phyloP scores from a whole-genome alignment of 2,329 filamentous ascomycete genomes.

The Cytospora schulzeri region DNA sequence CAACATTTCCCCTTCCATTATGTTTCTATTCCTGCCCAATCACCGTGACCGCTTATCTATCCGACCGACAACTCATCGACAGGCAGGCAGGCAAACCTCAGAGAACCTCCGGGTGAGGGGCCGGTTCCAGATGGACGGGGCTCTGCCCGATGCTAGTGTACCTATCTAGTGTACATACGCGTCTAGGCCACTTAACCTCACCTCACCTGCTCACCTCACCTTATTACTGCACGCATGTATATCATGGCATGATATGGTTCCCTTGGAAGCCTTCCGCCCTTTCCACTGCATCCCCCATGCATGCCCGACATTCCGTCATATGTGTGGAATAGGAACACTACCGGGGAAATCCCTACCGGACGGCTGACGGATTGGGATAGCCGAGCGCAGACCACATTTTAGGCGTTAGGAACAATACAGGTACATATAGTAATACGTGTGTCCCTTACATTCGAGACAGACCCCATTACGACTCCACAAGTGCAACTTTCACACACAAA shows the following conservation, averaged over 20 bases:
- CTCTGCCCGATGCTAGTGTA: too few species aligned
- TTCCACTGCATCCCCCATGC: too few species aligned
- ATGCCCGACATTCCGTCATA: not conserved
- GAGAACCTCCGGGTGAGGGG: not conserved
- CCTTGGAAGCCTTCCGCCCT: too few species aligned
- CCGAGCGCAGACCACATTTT: not conserved
- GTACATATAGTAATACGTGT: not conserved
- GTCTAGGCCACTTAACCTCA: not conserved
- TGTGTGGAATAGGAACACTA: not conserved
- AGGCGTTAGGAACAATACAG: not conserved
- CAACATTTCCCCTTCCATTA: not conserved
- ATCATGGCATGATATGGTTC: not conserved
- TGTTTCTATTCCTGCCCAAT: not conserved
- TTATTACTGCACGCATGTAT: not conserved
- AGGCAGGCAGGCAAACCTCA: not conserved
- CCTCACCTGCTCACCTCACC: too few species aligned
- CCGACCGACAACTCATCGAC: not conserved
- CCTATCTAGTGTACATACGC: too few species aligned
- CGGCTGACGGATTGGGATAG: not conserved
- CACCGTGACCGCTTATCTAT: not conserved
- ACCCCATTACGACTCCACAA: not conserved
- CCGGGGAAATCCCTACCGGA: not conserved
- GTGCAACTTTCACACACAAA: not conserved
- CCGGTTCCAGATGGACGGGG: not conserved
- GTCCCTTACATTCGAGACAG: constrained; percentile 1